phyloP scores from a whole-genome alignment of 2,329 filamentous ascomycete species.

The Trichoderma brevicompactum region DNA sequence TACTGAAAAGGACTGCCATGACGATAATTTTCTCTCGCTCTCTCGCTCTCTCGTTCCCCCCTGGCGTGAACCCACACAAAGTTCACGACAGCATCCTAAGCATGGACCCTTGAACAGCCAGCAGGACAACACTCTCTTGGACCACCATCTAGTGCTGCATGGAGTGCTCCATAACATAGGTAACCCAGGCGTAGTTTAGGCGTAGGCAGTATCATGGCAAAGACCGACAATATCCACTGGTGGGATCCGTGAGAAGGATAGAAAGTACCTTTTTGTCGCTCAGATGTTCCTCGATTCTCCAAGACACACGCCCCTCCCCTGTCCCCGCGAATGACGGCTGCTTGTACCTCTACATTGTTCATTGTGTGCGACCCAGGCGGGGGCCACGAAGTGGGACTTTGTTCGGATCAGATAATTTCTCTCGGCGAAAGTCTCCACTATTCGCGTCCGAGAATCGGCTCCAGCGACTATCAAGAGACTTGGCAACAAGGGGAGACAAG shows the following conservation, averaged over 20 bases:
- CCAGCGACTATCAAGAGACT: neutral
- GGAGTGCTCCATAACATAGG: slow-evolving; percentile 7
- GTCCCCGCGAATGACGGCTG: neutral
- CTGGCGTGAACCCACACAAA: neutral
- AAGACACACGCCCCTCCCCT: slow-evolving; percentile 18
- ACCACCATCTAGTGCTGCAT: slow-evolving; percentile 1
- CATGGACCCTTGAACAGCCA: neutral
- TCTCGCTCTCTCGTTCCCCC: neutral
- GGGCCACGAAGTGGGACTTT: slow-evolving; percentile 28
- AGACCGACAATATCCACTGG: slow-evolving; percentile 23
- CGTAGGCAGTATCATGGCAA: neutral
- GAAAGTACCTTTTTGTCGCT: slow-evolving; percentile 11
- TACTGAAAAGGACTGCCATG: neutral
- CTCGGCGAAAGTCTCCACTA: slow-evolving; percentile 28
- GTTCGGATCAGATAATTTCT: slow-evolving; percentile 46
- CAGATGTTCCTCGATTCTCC: neutral
- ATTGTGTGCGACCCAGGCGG: neutral
- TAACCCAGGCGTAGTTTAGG: too few species aligned
- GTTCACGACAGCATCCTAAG: neutral
- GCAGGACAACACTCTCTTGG: slow-evolving; percentile 2
- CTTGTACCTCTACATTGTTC: slow-evolving; percentile 23
- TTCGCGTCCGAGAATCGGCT: slow-evolving; percentile 24
- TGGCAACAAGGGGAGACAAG: slow-evolving; percentile 1
- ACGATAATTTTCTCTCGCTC: neutral
- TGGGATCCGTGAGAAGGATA: neutral